Conservation (phyloP, 495 filamentous ascomycete species). For the Acidomyces sp. region DNA sequence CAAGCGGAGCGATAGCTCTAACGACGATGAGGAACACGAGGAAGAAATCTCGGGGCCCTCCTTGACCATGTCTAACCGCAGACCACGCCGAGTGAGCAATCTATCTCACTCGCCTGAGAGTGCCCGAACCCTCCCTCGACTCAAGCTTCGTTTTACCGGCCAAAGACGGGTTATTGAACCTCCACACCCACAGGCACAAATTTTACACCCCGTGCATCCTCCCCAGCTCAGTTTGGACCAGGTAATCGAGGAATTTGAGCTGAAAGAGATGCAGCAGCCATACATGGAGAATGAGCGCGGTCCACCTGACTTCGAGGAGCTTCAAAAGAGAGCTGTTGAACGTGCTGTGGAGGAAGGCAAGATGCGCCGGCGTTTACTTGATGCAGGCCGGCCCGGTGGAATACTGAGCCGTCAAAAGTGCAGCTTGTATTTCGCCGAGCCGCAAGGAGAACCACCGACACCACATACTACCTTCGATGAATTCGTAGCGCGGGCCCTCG, state of each 20-base stretch:
- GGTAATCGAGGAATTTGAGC: conserved; percentile 12
- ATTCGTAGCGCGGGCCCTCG: too few species aligned
- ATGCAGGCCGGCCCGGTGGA: conserved; percentile 61
- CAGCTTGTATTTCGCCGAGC: conserved; percentile 59
- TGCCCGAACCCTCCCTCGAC: conserved; percentile 4
- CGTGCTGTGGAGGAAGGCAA: conserved; percentile 42
- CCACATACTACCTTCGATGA: too few species aligned
- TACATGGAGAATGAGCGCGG: conserved; percentile 16
- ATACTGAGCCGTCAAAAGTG: conserved; percentile 57
- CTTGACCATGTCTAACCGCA: conserved; percentile 2
- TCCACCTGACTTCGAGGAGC: conserved; percentile 6
- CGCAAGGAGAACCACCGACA: conserved; percentile 54
- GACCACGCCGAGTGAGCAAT: neutral
- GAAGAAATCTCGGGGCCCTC: neutral
- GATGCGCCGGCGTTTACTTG: conserved; percentile 47
- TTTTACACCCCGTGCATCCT: conserved; percentile 1
- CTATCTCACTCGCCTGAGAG: neutral
- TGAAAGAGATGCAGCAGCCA: conserved; percentile 17
- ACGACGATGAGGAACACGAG: neutral
- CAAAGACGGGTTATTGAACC: neutral
- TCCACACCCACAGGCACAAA: conserved; percentile 11
- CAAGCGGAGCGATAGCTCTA: conserved; percentile 14
- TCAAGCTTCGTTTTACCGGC: conserved; percentile 14
- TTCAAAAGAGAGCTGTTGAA: conserved; percentile 38
- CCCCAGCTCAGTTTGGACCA: conserved; percentile 11